Conservation (phyloP, 2,329 filamentous ascomycete species). For the Fusarium musae region DNA sequence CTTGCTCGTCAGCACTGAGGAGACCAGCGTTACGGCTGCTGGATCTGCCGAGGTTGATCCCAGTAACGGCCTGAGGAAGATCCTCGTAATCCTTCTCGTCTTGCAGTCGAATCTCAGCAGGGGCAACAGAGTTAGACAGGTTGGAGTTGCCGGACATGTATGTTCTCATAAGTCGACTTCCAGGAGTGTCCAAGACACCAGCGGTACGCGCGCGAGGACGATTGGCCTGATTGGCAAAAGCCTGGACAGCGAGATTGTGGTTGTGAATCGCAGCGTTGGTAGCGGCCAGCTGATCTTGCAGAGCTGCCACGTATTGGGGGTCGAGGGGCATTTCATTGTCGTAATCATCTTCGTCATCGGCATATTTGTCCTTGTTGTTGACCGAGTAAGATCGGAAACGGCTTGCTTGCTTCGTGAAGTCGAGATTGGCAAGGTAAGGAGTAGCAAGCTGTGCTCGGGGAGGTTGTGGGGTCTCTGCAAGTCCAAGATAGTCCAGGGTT, state of each 20-base stretch:
- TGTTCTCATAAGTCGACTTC: conserved; percentile 72
- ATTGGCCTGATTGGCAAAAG: conserved; percentile 85
- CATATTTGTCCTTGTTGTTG: conserved; percentile 98
- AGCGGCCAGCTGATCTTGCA: conserved; percentile 71
- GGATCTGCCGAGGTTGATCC: conserved; percentile 76
- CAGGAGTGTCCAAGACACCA: conserved; percentile 85
- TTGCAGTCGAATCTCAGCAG: conserved; percentile 77
- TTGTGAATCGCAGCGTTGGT: conserved; percentile 81
- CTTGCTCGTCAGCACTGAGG: conserved; percentile 79
- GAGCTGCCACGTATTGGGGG: conserved; percentile 67
- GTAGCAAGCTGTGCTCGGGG: conserved; percentile 78
- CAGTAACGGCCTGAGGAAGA: conserved; percentile 83
- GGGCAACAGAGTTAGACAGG: conserved; percentile 79
- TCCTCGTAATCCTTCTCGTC: conserved; percentile 84
- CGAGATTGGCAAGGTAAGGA: conserved; percentile 79
- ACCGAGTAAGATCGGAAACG: conserved; percentile 97
- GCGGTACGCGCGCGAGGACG: conserved; percentile 91
- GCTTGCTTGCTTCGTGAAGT: conserved; percentile 81
- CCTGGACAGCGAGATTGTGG: conserved; percentile 93
- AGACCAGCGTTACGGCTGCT: conserved; percentile 74
- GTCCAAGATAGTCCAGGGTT: conserved; percentile 93
- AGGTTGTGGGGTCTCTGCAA: conserved; percentile 92
- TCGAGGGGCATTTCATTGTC: conserved; percentile 64
- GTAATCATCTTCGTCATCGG: conserved; percentile 85
- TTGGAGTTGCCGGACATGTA: conserved; percentile 78